Evolutionary conservation across 768 basidiomycete species (phyloP).

Genomic region (Leucocoprinus leucothites): DNA sequence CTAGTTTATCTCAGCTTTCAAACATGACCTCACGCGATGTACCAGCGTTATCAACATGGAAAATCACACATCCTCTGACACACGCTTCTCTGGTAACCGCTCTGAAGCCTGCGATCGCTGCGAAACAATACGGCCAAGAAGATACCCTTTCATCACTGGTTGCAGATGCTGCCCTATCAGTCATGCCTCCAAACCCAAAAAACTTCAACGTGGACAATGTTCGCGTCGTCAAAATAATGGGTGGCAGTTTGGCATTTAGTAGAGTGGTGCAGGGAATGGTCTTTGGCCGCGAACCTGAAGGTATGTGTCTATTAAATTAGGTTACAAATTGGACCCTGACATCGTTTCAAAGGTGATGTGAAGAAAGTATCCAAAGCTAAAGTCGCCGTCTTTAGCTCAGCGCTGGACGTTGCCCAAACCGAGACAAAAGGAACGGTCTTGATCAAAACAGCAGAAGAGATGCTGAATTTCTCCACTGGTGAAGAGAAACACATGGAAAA

Average conservation of each 20-base stretch:
- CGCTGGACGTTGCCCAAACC: conserved; percentile 91
- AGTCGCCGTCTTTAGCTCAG: conserved; percentile 93
- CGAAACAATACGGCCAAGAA: conserved; percentile 96
- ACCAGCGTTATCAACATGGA: conserved; percentile 66
- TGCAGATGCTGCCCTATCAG: conserved; percentile 87
- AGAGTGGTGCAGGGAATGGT: conserved; percentile 97
- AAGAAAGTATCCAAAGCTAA: conserved; percentile 86
- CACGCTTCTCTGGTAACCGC: conserved; percentile 67
- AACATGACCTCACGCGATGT: conserved; percentile 15
- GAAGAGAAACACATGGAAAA: conserved; percentile 98
- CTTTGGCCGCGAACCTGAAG: conserved; percentile 94
- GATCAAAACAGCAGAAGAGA: conserved; percentile 91
- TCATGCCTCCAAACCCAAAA: conserved; percentile 86
- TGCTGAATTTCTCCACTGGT: conserved; percentile 94
- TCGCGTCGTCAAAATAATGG: conserved; percentile 98
- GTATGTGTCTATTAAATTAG: conserved; percentile 32
- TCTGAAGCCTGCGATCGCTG: conserved; percentile 88
- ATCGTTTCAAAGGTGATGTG: conserved; percentile 53
- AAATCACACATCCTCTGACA: conserved; percentile 70
- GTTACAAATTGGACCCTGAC: neutral
- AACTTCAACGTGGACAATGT: conserved; percentile 99
- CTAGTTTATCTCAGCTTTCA: conserved; percentile 1
- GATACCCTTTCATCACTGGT: conserved; percentile 79
- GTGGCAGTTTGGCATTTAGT: conserved; percentile 81
- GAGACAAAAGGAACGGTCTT: conserved; percentile 99